phyloP scores from a whole-genome alignment of 192 early-diverging fungal genomes.

The Gigaspora rosea region DNA sequence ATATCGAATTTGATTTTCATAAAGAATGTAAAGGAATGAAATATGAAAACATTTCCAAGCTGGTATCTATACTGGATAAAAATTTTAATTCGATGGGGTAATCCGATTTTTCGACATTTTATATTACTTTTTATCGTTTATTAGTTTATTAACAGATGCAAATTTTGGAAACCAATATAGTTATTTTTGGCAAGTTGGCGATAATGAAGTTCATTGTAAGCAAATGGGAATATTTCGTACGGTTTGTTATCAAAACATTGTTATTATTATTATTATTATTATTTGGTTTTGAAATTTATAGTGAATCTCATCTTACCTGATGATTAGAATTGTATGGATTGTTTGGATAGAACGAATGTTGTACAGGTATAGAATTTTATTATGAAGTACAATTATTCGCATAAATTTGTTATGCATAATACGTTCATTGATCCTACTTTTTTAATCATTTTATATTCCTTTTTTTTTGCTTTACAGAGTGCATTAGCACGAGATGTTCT shows the following conservation, averaged over 20 bases:
- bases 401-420: not conserved
- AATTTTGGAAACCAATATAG: not conserved
- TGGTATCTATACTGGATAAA: slow-evolving; percentile 67
- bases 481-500: slow-evolving; percentile 65
- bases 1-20: slow-evolving; percentile 96
- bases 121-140: not conserved
- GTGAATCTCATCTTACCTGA: not conserved
- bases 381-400: slow-evolving; percentile 3
- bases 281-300: not conserved
- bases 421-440: not conserved
- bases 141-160: not conserved
- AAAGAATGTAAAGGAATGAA: slow-evolving; percentile 88
- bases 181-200: slow-evolving; percentile 38
- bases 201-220: slow-evolving; percentile 9
- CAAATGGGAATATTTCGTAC: slow-evolving; percentile 50
- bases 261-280: not conserved
- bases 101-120: slow-evolving; percentile 29
- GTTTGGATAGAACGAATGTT: slow-evolving; percentile 96
- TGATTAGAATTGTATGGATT: slow-evolving; percentile 92
- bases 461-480: slow-evolving; percentile 42
- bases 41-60: slow-evolving; percentile 82
- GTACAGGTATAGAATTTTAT: slow-evolving; percentile 40
- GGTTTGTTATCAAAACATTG: slow-evolving; percentile 22
- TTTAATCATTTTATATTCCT: not conserved
- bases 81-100: slow-evolving; percentile 69